phyloP scores from a whole-genome alignment of 768 basidiomycete species.

The Boletales sp. region DNA sequence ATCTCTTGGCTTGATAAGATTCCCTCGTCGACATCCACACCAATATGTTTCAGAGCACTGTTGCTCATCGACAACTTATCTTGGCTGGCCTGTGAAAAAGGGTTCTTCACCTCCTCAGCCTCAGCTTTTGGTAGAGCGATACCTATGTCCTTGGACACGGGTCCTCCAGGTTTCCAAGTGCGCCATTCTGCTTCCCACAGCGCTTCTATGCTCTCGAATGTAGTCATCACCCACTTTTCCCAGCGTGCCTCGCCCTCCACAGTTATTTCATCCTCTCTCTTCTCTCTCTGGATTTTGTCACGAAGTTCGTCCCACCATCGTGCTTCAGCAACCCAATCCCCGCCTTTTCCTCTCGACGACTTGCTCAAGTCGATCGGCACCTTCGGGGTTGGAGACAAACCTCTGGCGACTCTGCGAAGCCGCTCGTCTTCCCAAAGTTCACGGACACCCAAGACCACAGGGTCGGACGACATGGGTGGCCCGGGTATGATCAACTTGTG shows the following conservation, averaged over 20 bases:
- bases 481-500: constrained; percentile 62
- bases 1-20: constrained; percentile 35
- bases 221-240: constrained; percentile 79
- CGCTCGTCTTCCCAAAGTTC: constrained; percentile 98
- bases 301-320: constrained; percentile 74
- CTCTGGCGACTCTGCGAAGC: constrained; percentile 60
- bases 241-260: constrained; percentile 38
- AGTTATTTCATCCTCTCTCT: constrained; percentile 21
- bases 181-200: constrained; percentile 70
- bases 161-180: constrained; percentile 49
- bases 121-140: constrained; percentile 15
- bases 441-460: constrained; percentile 81
- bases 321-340: constrained; percentile 69
- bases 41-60: constrained; percentile 5
- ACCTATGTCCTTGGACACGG: constrained; percentile 9
- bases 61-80: constrained; percentile 9
- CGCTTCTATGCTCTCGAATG: constrained; percentile 87
- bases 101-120: constrained; percentile 15
- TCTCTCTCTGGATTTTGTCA: constrained; percentile 53
- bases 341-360: constrained; percentile 51
- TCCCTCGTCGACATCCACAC: constrained; percentile 29
- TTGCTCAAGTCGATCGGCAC: constrained; percentile 70
- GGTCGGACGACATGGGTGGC: constrained; percentile 52
- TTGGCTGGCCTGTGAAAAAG: constrained; percentile 22
- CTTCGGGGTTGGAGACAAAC: constrained; percentile 68